Evolutionary conservation across 768 basidiomycete species (phyloP), one percentile per base, ranked within the genome.

Genomic region (Boletus subcaerulescens): DNA sequence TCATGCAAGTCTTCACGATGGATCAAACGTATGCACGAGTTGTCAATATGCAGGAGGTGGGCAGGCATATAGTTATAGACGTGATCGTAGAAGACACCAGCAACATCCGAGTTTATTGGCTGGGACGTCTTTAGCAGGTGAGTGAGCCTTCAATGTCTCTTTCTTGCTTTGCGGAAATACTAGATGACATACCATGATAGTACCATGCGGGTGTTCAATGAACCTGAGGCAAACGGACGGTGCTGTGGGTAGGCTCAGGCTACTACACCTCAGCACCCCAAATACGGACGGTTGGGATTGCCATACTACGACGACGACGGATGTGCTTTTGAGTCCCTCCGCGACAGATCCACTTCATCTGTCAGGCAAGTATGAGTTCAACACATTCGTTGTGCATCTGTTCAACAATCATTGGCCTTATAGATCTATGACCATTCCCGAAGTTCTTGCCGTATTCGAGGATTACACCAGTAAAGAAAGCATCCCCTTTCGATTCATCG

Each of bases 401-500:
- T 3, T 12, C 8, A 29, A 29, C 26, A 29, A 9, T 29, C 26
- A 9, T 29, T 29, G 8, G 9, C 26, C 26, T 29, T 29, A 29
- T 29, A 20, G 31, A 7, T n/a, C 18, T 5, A 65, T 63, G 61
- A 9, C 53, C 26, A 20, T 65, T 17, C 51, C 53, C 11, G 63
- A 65, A 42, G 63, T 65, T 11, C 45, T 59, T 18, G 48, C 44
- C 14, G 13, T 43, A 18, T 65, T 65, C 26, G 47, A 57, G 22
- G 38, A 54, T 14, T 52, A 65, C 33, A 50, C 47, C 13, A 43
- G 20, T 8, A 31, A 42, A 38, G 50, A 55, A 17, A 49, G 50
- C 11, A 57, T 66, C 12, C 64, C 64, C 15, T 14, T 17, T 24
- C 55, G 64, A 42, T 38, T 57, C 50, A 56, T 65, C 38, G 64